Evolutionary conservation across 2,329 filamentous ascomycete genomes (phyloP), one percentile per base, ranked within the genome.

Genomic region (Penicillium sp.): DNA sequence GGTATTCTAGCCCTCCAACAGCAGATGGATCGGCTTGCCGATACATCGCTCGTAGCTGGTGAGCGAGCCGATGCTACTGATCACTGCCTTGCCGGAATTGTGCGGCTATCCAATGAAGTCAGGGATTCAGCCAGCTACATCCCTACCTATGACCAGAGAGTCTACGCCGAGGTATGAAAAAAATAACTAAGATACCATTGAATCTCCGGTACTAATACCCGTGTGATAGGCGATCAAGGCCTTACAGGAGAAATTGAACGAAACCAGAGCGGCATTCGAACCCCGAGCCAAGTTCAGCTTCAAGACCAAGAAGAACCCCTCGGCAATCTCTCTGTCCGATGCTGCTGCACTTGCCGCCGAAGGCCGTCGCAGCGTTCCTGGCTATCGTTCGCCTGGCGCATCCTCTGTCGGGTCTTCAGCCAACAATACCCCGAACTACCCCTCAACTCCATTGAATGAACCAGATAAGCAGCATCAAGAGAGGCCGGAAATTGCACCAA

Each of bases 141-240:
- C 17, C 93, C 95, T 2, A 88, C 92, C 8, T 96, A 97, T 74
- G 95, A 98, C 72, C 92, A 95, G 76, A 88, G 91, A 69, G 89
- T 90, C 26, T 98, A 97, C 73, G 86, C 89, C 47, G 88, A 93
- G 80, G 91, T 93, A 78, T 58, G 70, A 64, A 24, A 38, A 38
- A 30, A 26, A n/a, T n/a, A n/a, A 13, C n/a, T 7, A 38, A 5
- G 15, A 19, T 26, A 6, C n/a, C 5, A 10, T 22, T 33, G 37
- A 17, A 33, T 44, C 10, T 17, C n/a, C 35, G 13, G 3, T 47
- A 13, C n/a, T 54, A n/a, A 60, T 35, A 15, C 37, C 19, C 17
- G 37, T 30, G 9, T 17, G 10, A 28, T 70, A 92, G 87, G 86
- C 91, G 24, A 88, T 97, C 77, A 96, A 95, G 81, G 85, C 85